A percentile compares a stretch with the other conserved stretches of the same genome.
phyloP scores from a whole-genome alignment of 2,329 filamentous ascomycete genomes.

The Trichoderma sp. region DNA sequence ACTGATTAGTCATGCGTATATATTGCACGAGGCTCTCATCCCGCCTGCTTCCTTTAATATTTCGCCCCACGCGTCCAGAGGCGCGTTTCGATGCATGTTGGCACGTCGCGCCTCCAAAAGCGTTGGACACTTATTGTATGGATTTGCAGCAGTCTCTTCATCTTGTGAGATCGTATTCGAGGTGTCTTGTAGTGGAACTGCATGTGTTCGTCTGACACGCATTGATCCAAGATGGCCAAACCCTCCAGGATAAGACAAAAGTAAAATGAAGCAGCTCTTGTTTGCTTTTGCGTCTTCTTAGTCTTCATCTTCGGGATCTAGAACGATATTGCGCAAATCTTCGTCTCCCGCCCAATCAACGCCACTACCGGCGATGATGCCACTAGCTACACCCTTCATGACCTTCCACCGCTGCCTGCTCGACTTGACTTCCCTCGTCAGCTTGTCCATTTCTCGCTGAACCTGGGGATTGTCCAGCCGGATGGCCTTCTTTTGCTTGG shows the following conservation, averaged over 20 bases:
- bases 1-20: constrained; percentile 20
- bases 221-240: neutral
- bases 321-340: constrained; percentile 64
- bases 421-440: constrained; percentile 58
- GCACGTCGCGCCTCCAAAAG: neutral
- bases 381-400: constrained; percentile 76
- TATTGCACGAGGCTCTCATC: constrained; percentile 1
- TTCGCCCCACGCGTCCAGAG: neutral
- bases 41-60: constrained; percentile 7
- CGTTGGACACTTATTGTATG: neutral
- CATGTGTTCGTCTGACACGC: constrained; percentile 12
- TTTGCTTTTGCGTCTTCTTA: constrained; percentile 14
- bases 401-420: constrained; percentile 68
- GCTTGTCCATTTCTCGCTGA: constrained; percentile 52
- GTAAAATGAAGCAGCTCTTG: neutral
- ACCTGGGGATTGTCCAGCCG: constrained; percentile 52
- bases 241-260: neutral
- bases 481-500: constrained; percentile 50
- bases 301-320: constrained; percentile 59
- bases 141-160: neutral
- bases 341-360: constrained; percentile 76
- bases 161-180: neutral
- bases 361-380: constrained; percentile 75
- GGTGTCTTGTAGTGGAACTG: neutral
- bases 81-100: neutral